Evolutionary conservation across 768 basidiomycete genomes (phyloP).

Genomic region (Mycena pura): DNA sequence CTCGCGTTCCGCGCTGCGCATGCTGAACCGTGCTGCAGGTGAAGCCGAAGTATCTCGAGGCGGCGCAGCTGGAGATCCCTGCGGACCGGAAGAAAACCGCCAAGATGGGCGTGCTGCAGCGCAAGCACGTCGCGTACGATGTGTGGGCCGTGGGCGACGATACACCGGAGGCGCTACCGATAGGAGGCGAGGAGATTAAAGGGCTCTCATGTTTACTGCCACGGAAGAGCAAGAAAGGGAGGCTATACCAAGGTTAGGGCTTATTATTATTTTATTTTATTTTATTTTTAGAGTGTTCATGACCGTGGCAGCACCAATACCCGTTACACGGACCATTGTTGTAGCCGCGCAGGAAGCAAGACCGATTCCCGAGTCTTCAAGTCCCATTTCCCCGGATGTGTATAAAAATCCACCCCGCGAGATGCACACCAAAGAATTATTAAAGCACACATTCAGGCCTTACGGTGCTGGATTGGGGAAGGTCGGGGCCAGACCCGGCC

Average conservation of each 20-base stretch:
- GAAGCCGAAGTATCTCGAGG: constrained; percentile 68
- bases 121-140: constrained; percentile 65
- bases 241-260: constrained; percentile 61
- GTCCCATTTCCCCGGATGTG: constrained; percentile 29
- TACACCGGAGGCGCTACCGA: constrained; percentile 35
- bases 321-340: constrained; percentile 63
- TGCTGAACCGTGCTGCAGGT: constrained; percentile 49
- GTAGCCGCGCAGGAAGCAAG: constrained; percentile 55
- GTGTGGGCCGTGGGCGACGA: constrained; percentile 67
- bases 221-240: constrained; percentile 63
- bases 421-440: constrained; percentile 62
- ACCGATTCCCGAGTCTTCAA: constrained; percentile 40
- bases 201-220: constrained; percentile 69
- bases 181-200: constrained; percentile 70
- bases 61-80: constrained; percentile 55
- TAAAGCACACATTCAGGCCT: constrained; percentile 71
- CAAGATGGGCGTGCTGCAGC: constrained; percentile 55
- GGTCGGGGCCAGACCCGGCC: constrained; percentile 23
- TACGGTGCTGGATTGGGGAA: constrained; percentile 53
- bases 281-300: background rate
- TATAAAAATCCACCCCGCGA: constrained; percentile 62
- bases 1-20: constrained; percentile 36
- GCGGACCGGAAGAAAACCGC: constrained; percentile 40
- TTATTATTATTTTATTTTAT: background rate
- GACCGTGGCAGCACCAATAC: constrained; percentile 57